Conservation (phyloP, 768 basidiomycete genomes). For the Collybia sp. region DNA sequence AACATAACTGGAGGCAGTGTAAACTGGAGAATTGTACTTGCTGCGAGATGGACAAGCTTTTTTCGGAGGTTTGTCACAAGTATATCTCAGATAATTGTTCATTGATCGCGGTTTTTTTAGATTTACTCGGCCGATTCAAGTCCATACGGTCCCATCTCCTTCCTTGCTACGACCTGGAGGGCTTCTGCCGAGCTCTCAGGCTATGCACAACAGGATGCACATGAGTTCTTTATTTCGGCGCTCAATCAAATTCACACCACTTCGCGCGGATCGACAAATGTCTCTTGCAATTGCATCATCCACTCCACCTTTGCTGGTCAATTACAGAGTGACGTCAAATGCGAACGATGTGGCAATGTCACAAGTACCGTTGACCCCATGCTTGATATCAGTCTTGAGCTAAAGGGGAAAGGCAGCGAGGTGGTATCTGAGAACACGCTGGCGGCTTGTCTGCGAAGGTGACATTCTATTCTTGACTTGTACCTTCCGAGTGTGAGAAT, state of each 20-base stretch:
- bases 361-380: slow-evolving; percentile 85
- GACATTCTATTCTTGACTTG: slow-evolving; percentile 10
- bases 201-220: slow-evolving; percentile 93
- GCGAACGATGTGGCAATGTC: slow-evolving; percentile 76
- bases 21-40: slow-evolving; percentile 74
- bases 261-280: slow-evolving; percentile 67
- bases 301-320: slow-evolving; percentile 88
- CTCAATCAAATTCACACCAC: slow-evolving; percentile 86
- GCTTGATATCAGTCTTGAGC: slow-evolving; percentile 85
- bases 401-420: slow-evolving; percentile 53
- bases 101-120: slow-evolving; percentile 21
- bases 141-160: slow-evolving; percentile 78
- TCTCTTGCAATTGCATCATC: slow-evolving; percentile 85
- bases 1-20: slow-evolving; percentile 74
- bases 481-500: not conserved
- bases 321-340: slow-evolving; percentile 85
- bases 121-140: slow-evolving; percentile 51
- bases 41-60: slow-evolving; percentile 91
- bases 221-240: slow-evolving; percentile 80
- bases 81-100: not conserved
- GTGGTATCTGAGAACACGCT: slow-evolving; percentile 55
- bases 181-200: slow-evolving; percentile 79
- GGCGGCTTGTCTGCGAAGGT: slow-evolving; percentile 73
- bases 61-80: slow-evolving; percentile 51
- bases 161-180: slow-evolving; percentile 83